These are phyloP conservation scores for Basidiobolus meristosporus DNA, from an alignment of 371 early-diverging fungal genomes.

Conservation along the genomic window DNA sequence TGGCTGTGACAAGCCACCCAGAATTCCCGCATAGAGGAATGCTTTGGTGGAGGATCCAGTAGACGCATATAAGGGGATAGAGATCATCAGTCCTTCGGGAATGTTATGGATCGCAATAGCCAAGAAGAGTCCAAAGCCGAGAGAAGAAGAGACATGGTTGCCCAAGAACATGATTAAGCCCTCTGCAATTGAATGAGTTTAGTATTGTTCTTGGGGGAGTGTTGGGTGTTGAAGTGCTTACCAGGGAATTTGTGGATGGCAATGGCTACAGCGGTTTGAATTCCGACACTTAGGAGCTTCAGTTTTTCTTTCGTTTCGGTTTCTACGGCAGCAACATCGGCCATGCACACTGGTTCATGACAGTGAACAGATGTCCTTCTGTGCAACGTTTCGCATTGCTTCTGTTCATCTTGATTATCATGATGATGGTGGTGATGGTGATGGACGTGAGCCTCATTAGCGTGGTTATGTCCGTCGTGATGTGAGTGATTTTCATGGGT, in stretches of 20 bases:
- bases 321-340: too few relatives aligned
- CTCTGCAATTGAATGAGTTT: too few relatives aligned
- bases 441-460: background rate
- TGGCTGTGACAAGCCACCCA: slow-evolving; percentile 49
- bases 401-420: background rate
- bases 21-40: slow-evolving; percentile 31
- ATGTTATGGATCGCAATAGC: slow-evolving; percentile 64
- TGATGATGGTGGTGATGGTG: background rate
- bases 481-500: too few relatives aligned
- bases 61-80: slow-evolving; percentile 48
- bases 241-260: slow-evolving; percentile 63
- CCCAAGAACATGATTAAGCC: slow-evolving; percentile 60
- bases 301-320: background rate
- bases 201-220: background rate
- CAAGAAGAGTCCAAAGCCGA: slow-evolving; percentile 48
- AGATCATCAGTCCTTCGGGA: slow-evolving; percentile 62
- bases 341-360: background rate
- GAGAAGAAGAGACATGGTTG: slow-evolving; percentile 28
- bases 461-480: background rate
- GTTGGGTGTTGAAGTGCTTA: too few relatives aligned
- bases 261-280: slow-evolving; percentile 63
- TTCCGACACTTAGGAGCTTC: slow-evolving; percentile 17
- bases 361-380: background rate
- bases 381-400: too few relatives aligned
- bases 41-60: slow-evolving; percentile 31